Evolutionary conservation across 441 rosid species (phyloP).

Genomic region (Daphne laureola): DNA sequence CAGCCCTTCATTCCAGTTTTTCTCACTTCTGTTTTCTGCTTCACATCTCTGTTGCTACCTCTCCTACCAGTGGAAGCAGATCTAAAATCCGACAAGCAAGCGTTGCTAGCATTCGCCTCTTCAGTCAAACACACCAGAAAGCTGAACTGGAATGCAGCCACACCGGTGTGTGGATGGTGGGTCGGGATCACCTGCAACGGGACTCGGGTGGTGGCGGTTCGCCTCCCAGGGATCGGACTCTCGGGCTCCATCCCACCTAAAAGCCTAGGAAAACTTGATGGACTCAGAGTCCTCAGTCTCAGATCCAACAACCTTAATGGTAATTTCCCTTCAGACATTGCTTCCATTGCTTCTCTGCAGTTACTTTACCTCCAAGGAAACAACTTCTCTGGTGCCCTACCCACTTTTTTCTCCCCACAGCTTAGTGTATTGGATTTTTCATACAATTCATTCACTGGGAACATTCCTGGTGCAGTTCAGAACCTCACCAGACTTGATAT

Average conservation of each 20-base stretch:
- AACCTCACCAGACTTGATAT: constrained; percentile 29
- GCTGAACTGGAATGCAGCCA: constrained; percentile 45
- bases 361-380: constrained; percentile 46
- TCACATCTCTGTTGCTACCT: constrained; percentile 11
- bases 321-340: constrained; percentile 37
- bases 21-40: constrained; percentile 17
- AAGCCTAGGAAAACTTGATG: constrained; percentile 37
- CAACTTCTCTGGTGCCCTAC: constrained; percentile 37
- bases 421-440: constrained; percentile 47
- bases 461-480: constrained; percentile 27
- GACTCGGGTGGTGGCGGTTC: constrained; percentile 32
- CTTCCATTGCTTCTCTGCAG: constrained; percentile 41
- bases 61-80: constrained; percentile 22
- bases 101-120: constrained; percentile 46
- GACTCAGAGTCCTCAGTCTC: constrained; percentile 48
- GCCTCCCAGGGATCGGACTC: constrained; percentile 56
- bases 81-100: constrained; percentile 44
- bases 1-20: constrained; percentile 11
- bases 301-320: constrained; percentile 52
- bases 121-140: constrained; percentile 44
- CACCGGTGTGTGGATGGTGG: constrained; percentile 51
- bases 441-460: constrained; percentile 48
- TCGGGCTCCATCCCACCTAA: constrained; percentile 36
- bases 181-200: constrained; percentile 43
- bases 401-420: constrained; percentile 21